Conservation (phyloP, 1,139 yeast species). For the Hansenula sp. region DNA sequence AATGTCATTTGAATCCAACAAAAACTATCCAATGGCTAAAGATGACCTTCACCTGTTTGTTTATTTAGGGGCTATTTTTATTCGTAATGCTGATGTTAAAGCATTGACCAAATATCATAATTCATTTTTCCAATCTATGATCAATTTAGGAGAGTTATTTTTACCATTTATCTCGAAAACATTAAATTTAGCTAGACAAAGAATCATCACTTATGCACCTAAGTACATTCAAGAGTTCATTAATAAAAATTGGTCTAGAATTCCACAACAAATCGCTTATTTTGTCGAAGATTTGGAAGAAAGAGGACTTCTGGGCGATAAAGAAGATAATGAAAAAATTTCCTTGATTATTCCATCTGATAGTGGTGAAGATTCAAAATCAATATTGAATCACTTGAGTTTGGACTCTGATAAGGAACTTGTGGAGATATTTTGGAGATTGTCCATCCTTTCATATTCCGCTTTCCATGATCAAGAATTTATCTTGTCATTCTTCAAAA, state of each 20-base stretch:
- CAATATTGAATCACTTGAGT: constrained; percentile 3
- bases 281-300: constrained; percentile 37
- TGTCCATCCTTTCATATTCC: constrained; percentile 18
- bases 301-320: constrained; percentile 17
- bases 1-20: constrained; percentile 12
- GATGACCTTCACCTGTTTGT: constrained; percentile 17
- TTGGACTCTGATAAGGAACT: constrained; percentile 9
- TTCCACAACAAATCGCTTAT: constrained; percentile 37
- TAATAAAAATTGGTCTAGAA: constrained; percentile 31
- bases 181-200: constrained; percentile 39
- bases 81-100: constrained; percentile 59
- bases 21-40: constrained; percentile 19
- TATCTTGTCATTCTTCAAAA: constrained; percentile 11
- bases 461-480: constrained; percentile 9
- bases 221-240: constrained; percentile 49
- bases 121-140: constrained; percentile 35
- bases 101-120: constrained; percentile 46
- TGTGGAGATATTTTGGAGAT: constrained; percentile 24
- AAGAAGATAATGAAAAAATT: constrained; percentile 15
- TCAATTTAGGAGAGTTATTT: constrained; percentile 26
- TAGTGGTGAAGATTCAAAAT: constrained; percentile 4
- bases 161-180: constrained; percentile 48
- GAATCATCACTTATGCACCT: constrained; percentile 37
- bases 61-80: constrained; percentile 39
- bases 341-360: constrained; percentile 13